These are phyloP conservation scores for Saccharomycopsis javanensis DNA, from an alignment of 805 yeast species.

Conservation along the genomic window DNA sequence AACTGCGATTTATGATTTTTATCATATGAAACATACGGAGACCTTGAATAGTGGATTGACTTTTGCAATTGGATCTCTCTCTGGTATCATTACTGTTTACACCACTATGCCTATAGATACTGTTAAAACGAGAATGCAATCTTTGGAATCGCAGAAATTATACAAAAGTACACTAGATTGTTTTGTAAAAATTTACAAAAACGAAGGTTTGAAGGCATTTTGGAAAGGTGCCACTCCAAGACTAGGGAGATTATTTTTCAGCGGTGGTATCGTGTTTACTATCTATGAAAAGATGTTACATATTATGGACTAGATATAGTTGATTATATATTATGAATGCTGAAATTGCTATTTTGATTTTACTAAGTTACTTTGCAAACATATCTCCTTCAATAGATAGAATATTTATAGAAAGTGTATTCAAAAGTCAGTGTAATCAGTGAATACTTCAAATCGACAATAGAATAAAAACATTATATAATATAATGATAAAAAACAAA, in stretches of 20 bases:
- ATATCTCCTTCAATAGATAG: neutral
- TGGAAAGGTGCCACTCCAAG: slow-evolving; percentile 99
- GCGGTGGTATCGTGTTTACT: slow-evolving; percentile 97
- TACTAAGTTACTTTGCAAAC: neutral
- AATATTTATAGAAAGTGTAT: neutral
- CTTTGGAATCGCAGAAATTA: slow-evolving; percentile 62
- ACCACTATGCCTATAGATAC: slow-evolving; percentile 94
- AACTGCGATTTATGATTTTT: slow-evolving; percentile 60
- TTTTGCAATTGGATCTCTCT: slow-evolving; percentile 80
- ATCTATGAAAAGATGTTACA: slow-evolving; percentile 84
- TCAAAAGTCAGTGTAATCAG: neutral
- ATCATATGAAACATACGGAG: slow-evolving; percentile 54
- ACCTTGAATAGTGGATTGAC: slow-evolving; percentile 75
- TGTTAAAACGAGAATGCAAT: slow-evolving; percentile 95
- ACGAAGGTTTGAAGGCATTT: slow-evolving; percentile 84
- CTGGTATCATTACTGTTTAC: slow-evolving; percentile 84
- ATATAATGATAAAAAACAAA: neutral
- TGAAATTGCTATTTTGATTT: neutral
- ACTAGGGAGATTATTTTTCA: slow-evolving; percentile 78
- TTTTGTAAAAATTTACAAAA: slow-evolving; percentile 64
- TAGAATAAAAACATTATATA: no score
- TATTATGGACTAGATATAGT: slow-evolving; percentile 31
- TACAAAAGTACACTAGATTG: slow-evolving; percentile 76
- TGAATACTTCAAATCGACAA: neutral
- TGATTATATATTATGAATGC: neutral